Evolutionary conservation across 148 eudicot species (phyloP), one percentile per base, ranked within the genome.

Genomic region (Salicornia ramosissima): DNA sequence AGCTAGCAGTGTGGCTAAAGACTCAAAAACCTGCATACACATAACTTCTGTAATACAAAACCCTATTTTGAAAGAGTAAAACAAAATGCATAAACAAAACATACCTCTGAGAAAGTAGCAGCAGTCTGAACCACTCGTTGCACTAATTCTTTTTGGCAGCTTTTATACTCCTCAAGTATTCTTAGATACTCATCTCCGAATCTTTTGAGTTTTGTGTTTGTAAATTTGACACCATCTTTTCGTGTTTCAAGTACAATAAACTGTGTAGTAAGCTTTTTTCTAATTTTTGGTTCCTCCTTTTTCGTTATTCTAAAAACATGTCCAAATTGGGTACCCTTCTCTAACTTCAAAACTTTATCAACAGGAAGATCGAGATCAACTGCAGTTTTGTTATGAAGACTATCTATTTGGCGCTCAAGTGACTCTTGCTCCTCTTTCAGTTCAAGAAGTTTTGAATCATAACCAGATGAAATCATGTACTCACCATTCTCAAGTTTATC

Each of bases 251-350:
- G 96, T 59, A 94, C 87, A 83, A 90, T 81, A 73, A 86, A 94
- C 55, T 90, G 90, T 46, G 88, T 78, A 65, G 86, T 89, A n/a
- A 94, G 93, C 80, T 91, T 90, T 76, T 86, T 91, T 75, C 99
- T 87, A 24, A 94, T 80, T 80, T 89, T 94, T 42, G 96, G 97
- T 71, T 94, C 99, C 75, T 94, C 99, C 82, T 91, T 94, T 83
- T 94, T 94, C 21, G 99, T 94, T 75, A 94, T 91, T 76, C 99
- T 91, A 68, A 91, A 94, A 67, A 91, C 97, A 74, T 94, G 97
- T 33, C 99, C 99, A 75, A 84, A 94, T 81, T 94, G 99, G 73
- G 99, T 94, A 58, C 97, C 96, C 81, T 90, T 94, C 19, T 90
- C 99, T 65, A 94, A 74, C 75, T 94, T 94, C 36, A 94, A 78